Conservation (phyloP, 2,329 filamentous ascomycete species). For the Aspergillus bombycis region DNA sequence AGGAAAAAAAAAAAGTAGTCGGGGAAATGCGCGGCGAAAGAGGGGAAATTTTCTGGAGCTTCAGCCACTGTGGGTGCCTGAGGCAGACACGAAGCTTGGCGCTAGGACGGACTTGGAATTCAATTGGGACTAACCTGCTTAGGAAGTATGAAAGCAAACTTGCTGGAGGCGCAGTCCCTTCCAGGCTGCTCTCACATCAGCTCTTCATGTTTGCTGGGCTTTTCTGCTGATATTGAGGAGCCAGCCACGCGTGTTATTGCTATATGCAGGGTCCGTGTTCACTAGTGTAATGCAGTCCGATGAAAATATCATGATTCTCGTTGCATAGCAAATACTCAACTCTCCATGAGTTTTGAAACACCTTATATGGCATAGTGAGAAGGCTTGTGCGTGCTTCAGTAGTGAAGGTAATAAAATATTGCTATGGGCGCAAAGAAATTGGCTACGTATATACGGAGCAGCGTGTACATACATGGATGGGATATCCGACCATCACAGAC, state of each 20-base stretch:
- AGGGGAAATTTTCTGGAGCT: constrained; percentile 23
- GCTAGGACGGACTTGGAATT: neutral
- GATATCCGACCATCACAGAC: neutral
- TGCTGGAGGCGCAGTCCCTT: neutral
- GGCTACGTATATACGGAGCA: neutral
- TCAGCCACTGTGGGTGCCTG: constrained; percentile 10
- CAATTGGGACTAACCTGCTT: neutral
- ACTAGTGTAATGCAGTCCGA: neutral
- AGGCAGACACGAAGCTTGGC: neutral
- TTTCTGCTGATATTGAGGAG: too few species aligned
- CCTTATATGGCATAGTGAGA: neutral
- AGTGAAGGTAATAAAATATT: neutral
- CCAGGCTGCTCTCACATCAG: neutral
- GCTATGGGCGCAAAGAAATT: neutral
- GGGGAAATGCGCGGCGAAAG: constrained; percentile 13
- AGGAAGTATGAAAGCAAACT: neutral
- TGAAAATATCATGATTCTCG: neutral
- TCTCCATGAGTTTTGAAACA: neutral
- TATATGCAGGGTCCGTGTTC: neutral
- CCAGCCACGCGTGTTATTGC: neutral
- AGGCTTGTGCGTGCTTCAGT: neutral
- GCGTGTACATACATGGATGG: neutral
- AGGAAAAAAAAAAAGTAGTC: constrained; percentile 7
- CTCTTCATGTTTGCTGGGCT: neutral
- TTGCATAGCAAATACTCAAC: neutral